These are phyloP conservation scores for Cyberlindnera lachancei DNA, from an alignment of 805 yeast species.

Conservation along the genomic window DNA sequence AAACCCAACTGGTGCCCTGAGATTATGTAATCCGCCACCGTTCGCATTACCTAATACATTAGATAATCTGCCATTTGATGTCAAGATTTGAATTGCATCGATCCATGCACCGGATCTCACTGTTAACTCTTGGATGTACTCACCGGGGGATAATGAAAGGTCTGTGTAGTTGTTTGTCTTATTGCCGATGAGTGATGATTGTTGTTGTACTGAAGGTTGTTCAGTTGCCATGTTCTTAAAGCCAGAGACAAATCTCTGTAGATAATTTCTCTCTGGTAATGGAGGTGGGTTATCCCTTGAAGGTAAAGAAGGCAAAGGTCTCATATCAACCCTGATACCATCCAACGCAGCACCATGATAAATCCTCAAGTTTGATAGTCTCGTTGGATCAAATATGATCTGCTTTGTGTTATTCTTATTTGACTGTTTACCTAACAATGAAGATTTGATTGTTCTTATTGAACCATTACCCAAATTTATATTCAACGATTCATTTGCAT, in stretches of 20 bases:
- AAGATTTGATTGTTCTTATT: slow-evolving; percentile 32
- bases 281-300: slow-evolving; percentile 29
- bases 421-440: slow-evolving; percentile 23
- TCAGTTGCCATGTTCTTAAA: slow-evolving; percentile 10
- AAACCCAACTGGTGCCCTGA: slow-evolving; percentile 59
- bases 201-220: background rate
- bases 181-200: slow-evolving; percentile 39
- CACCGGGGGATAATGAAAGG: slow-evolving; percentile 48
- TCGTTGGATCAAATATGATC: slow-evolving; percentile 29
- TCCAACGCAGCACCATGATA: slow-evolving; percentile 76
- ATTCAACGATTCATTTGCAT: slow-evolving; percentile 21
- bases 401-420: slow-evolving; percentile 21
- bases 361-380: slow-evolving; percentile 48
- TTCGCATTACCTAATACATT: slow-evolving; percentile 57
- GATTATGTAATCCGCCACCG: slow-evolving; percentile 56
- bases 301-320: slow-evolving; percentile 2
- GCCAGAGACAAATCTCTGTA: slow-evolving; percentile 21
- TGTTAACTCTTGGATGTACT: slow-evolving; percentile 49
- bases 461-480: slow-evolving; percentile 36
- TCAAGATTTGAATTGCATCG: slow-evolving; percentile 74
- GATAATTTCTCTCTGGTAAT: slow-evolving; percentile 40
- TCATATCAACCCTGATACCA: slow-evolving; percentile 53
- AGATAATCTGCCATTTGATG: slow-evolving; percentile 46
- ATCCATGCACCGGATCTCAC: slow-evolving; percentile 82
- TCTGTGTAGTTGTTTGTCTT: slow-evolving; percentile 46